phyloP scores from a whole-genome alignment of 1,284 basidiomycete genomes.

The Exobasidium rhododendri region DNA sequence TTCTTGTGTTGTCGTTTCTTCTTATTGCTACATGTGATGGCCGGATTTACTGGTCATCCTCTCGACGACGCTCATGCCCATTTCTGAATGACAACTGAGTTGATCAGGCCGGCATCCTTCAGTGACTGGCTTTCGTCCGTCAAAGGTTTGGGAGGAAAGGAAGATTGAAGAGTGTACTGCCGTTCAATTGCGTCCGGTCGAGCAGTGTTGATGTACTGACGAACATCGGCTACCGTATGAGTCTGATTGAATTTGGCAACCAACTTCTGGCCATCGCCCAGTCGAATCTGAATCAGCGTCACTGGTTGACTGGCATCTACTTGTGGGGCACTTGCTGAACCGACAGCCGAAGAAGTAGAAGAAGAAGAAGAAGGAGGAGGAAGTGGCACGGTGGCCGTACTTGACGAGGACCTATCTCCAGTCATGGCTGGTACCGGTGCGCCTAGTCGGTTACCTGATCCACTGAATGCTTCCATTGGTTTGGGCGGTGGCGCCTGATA shows the following conservation, averaged over 20 bases:
- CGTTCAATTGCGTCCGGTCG: conserved; percentile 44
- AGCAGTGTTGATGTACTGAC: conserved; percentile 76
- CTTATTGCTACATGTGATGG: not conserved
- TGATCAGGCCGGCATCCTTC: conserved; percentile 45
- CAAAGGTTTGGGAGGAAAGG: conserved; percentile 52
- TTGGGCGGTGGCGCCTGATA: conserved; percentile 63
- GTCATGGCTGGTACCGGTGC: conserved; percentile 39
- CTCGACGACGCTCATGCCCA: conserved; percentile 18
- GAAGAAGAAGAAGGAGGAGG: conserved; percentile 16
- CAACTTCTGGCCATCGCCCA: conserved; percentile 84
- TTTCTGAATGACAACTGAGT: conserved; percentile 51
- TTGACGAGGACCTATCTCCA: conserved; percentile 14
- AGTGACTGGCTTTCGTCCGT: conserved; percentile 42
- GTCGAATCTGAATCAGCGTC: conserved; percentile 83
- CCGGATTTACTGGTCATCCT: too few species aligned
- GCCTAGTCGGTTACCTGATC: conserved; percentile 79
- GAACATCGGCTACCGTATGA: conserved; percentile 82
- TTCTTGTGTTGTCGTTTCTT: not conserved
- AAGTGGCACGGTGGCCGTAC: conserved; percentile 51
- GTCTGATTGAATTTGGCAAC: conserved; percentile 84
- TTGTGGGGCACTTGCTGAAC: conserved; percentile 61
- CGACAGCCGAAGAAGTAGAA: conserved; percentile 4
- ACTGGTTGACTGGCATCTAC: conserved; percentile 77
- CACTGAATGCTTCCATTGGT: conserved; percentile 65
- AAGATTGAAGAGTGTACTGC: conserved; percentile 40